Percentiles rank a stretch among this genome's conserved stretches.
Evolutionary conservation across 768 basidiomycete species (phyloP).

Genomic region (Plicaturopsis crispa): DNA sequence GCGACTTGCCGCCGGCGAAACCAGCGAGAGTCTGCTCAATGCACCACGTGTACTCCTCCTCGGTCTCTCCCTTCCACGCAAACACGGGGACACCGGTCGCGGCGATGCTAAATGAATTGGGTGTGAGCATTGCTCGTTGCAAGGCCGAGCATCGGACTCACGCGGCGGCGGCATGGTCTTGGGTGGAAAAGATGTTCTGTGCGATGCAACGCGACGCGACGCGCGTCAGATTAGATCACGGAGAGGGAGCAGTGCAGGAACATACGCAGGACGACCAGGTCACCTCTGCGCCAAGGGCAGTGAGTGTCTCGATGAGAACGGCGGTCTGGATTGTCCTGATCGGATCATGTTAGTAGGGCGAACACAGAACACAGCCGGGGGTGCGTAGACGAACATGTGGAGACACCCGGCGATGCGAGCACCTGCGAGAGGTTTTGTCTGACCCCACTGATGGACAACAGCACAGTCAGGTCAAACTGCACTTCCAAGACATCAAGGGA

Average conservation of each 20-base stretch:
- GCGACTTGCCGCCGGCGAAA: conserved; percentile 75
- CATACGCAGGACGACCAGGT: conserved; percentile 97
- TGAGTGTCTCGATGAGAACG: conserved; percentile 97
- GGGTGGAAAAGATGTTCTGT: conserved; percentile 98
- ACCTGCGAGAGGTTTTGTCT: conserved; percentile 81
- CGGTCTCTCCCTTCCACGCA: conserved; percentile 99
- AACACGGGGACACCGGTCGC: conserved; percentile 98
- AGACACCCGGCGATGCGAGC: conserved; percentile 97
- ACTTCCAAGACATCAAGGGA: conserved; percentile 6
- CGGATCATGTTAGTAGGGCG: conserved; percentile 6
- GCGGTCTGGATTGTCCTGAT: conserved; percentile 96
- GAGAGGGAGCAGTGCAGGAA: conserved; percentile 9
- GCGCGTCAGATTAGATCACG: background rate
- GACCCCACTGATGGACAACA: conserved; percentile 50
- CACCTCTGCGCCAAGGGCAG: conserved; percentile 92
- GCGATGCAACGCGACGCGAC: conserved; percentile 2
- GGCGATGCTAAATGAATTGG: conserved; percentile 57
- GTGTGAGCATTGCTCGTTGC: background rate
- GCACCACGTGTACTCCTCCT: conserved; percentile 98
- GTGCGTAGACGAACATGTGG: conserved; percentile 67
- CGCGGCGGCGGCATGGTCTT: conserved; percentile 99
- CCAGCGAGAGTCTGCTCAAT: conserved; percentile 90
- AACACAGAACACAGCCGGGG: background rate
- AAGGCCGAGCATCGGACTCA: conserved; percentile 29
- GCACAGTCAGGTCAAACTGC: conserved; percentile 10